Evolutionary conservation across 2,329 filamentous ascomycete genomes (phyloP), one percentile per base, ranked within the genome.

Genomic region (Clonostachys rhizophaga): DNA sequence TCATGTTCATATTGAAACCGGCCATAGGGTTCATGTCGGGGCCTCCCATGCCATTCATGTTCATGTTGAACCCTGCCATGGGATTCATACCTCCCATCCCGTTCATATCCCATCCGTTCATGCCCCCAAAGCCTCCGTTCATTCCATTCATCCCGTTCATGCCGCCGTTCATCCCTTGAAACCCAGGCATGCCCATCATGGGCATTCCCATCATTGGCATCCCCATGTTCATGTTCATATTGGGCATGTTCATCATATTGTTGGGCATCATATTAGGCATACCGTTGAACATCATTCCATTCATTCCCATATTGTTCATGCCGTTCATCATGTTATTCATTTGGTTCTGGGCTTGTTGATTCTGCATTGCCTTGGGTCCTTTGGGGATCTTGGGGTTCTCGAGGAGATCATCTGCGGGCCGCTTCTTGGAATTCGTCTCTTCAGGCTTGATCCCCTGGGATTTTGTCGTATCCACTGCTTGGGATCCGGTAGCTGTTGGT

Each of bases 321-420:
- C 67, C 66, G 47, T 60, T 64, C 65, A 74, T 74, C 67, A 77
- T 77, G 45, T 64, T 65, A 55, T 70, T 68, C 65, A 66, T 63
- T 43, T 62, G 62, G 46, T 65, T 68, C 59, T 64, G 68, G 47
- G 76, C 68, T 47, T 76, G 74, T 44, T 76, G 76, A 60, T 67
- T 76, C 55, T 78, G 79, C 82, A 83, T 86, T 36, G 78, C 81
- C 61, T 82, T 83, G 3, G 82, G 83, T 0, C 74, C 82, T 56
- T 84, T 86, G 42, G 82, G 79, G 39, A 84, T 79, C 59, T 79
- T 80, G 39, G 79, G 78, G 54, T 86, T 84, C 55, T 84, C 81
- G 7, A 78, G 69, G 34, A 75, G 75, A 45, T 91, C 86, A 35
- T 92, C 89, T 13, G 91, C 90, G 11, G 87, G 79, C 18, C 94